A percentile compares a stretch with the other conserved stretches of the same genome.
phyloP scores from a whole-genome alignment of 352 stramenopile species.

The Globisporangium splendens region DNA sequence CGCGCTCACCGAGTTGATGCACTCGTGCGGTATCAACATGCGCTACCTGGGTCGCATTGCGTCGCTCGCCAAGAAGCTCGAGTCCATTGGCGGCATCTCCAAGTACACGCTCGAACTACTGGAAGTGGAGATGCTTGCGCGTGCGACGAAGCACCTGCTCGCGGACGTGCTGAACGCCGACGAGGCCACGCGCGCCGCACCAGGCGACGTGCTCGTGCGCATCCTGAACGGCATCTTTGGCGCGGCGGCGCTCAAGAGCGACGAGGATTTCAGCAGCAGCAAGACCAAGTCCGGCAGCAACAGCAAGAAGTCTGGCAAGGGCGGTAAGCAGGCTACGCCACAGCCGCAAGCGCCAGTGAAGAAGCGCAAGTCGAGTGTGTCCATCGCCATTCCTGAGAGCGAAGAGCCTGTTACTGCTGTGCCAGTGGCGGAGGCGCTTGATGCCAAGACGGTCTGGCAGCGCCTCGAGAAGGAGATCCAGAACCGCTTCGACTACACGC shows the following conservation, averaged over 20 bases:
- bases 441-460: conserved; percentile 49
- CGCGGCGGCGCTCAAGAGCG: conserved; percentile 12
- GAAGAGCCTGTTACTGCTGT: conserved; percentile 6
- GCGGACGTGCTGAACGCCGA: conserved; percentile 69
- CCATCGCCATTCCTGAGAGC: not conserved
- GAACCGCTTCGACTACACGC: conserved; percentile 74
- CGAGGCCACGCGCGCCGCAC: conserved; percentile 52
- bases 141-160: conserved; percentile 87
- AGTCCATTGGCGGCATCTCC: conserved; percentile 83
- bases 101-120: conserved; percentile 94
- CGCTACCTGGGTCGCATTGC: conserved; percentile 93
- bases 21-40: conserved; percentile 96
- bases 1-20: conserved; percentile 91
- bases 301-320: conserved; percentile 28
- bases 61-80: conserved; percentile 84
- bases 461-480: conserved; percentile 61
- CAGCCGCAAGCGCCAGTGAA: too few relatives aligned
- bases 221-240: conserved; percentile 86
- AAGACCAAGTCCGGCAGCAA: conserved; percentile 36
- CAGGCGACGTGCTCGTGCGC: conserved; percentile 72
- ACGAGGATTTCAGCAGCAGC: conserved; percentile 29
- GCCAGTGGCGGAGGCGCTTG: conserved; percentile 16
- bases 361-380: too few relatives aligned
- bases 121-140: conserved; percentile 96
- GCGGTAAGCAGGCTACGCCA: conserved; percentile 11